Evolutionary conservation across 192 early-diverging fungal genomes (phyloP), one percentile per base, ranked within the genome.

Genomic region (Diversispora eburnea): DNA sequence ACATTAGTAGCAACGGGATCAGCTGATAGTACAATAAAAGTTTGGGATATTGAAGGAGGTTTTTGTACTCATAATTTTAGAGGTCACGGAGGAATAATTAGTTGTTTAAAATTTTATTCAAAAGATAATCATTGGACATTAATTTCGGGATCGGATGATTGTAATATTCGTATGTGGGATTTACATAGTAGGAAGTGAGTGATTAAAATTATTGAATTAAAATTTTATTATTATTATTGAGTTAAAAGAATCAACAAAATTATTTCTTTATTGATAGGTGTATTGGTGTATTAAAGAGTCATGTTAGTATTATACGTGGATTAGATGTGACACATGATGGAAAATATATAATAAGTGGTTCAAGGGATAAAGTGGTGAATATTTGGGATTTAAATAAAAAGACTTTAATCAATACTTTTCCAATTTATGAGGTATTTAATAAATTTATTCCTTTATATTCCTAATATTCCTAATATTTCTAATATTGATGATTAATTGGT

Each of bases 1-100:
- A 94, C 95, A 0, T 77, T 99, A 33, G 93, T 98, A 7, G 98
- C 98, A 9, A 98, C 95, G 3, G 98, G 96, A 49, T 95, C 93
- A 13, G 95, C 98, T 1, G 98, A 99, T 79, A 90, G 88, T 70
- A 94, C 92, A 10, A 89, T 99, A 59, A 94, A 93, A 68, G 92
- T 98, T 9, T 99, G 96, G 96, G 95, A 99, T 79, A 92, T 95
- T 71, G 91, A 91, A 64, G 84, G 88, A 61, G 95, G 94, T 20
- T 95, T 86, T 81, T 94, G 92, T 76, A 98, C 98, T 67, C 98
- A 99, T 77, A 94, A 93, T 77, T 93, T 99, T 76, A 88, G 88
- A 65, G 96, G 96, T 59, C 98, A 99, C 65, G 83, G 88, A 48
- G 96, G 95, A 17, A 87, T 98, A 9, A 82, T 99, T 52, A 90